Base-by-base conservation (phyloP, 805 yeast species). In the Blastobotrys parvus region DNA sequence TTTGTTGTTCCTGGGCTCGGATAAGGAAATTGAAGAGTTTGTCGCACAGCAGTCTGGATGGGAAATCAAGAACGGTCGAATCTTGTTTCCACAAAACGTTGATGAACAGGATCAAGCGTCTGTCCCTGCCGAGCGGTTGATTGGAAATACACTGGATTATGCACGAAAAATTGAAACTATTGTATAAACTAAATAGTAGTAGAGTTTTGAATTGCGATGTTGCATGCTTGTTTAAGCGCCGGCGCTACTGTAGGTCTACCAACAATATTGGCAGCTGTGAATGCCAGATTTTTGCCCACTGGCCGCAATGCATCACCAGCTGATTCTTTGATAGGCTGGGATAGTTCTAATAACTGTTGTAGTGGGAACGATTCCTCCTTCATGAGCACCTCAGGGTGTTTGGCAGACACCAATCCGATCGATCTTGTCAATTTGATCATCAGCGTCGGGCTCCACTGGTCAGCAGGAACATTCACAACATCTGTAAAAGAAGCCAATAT, bases 101-200 rank as follows among this genome's bases (percentile, higher is more conserved):
- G 63, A 57, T 35, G 64, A 60, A 25, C 61, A 7, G 63, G 65
- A 41, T 66, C 20, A 64, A 32, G 37, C 42, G 13, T 23, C 40
- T 16, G 42, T 43, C 45, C 41, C 46, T 17, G 41, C 61, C 29
- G 71, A 72, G 47, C 59, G 64, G 33, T 64, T 81, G 35, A 77
- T 87, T 43, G 79, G 71, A 52, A 82, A 83, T 58, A 76, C 89
- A n/a, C 72, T 90, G 51, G 77, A 73, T 48, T 90, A 88, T 58
- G 97, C 97, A 10, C 82, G 80, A 49, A 92, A 87, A 63, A 78
- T 92, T 59, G 98, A 92, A 68, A 82, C 92, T 16, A 92, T 90
- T 62, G 80, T 90, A 40, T 89, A 73, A 41, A 22, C 27, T 34
- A 34, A 20, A 19, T 16, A 32, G 13, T 25, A 13, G 39, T 34